Base-by-base conservation (phyloP, 2,329 filamentous ascomycete species). In the Tolypocladium endophyticum region DNA sequence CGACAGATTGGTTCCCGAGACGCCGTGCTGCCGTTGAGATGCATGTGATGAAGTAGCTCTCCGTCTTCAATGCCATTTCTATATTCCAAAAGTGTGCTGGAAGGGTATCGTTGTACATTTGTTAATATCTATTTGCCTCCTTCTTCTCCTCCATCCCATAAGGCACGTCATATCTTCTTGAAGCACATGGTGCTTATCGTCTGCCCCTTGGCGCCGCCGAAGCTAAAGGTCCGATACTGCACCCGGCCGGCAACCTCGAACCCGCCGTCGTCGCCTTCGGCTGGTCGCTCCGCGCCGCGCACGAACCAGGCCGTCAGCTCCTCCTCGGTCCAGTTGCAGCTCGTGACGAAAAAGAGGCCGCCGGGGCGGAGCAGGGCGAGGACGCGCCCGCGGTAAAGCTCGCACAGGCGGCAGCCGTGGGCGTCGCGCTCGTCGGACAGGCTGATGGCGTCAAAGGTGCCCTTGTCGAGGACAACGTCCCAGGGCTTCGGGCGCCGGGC, bases 321-420 rank as follows among this genome's bases (percentile, higher is more conserved):
- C 47, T 86, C 83, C 76, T 94, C 92, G 1, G 93, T 97, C 94
- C 94, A 99, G 75, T 99, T 99, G 73, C 94, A 99, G 73, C 92
- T 97, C 59, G 94, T 97, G 58, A 99, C 84, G 61, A 97, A 74
- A 66, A 97, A 83, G 30, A 90, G 78, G 0, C 90, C 90, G 1
- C 87, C 87, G 1, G 74, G 76, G 66, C 84, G 85, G 57, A 97
- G 81, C 63, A 97, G 79, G 35, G 74, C 75, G 62, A 87, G 77
- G 38, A 93, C 86, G 58, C 85, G 83, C 55, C 81, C 79, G 55
- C 84, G 82, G 75, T 99, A 99, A 4, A 81, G 80, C 71, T 95
- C 90, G 70, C 86, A 89, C 16, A 89, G 79, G 58, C 88, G 81
- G 43, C 83, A 76, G 0, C 82, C 86, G 18, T 72, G 70, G 58